Conservation (phyloP, 306 rosid genomes). For the Vigna mungo region DNA sequence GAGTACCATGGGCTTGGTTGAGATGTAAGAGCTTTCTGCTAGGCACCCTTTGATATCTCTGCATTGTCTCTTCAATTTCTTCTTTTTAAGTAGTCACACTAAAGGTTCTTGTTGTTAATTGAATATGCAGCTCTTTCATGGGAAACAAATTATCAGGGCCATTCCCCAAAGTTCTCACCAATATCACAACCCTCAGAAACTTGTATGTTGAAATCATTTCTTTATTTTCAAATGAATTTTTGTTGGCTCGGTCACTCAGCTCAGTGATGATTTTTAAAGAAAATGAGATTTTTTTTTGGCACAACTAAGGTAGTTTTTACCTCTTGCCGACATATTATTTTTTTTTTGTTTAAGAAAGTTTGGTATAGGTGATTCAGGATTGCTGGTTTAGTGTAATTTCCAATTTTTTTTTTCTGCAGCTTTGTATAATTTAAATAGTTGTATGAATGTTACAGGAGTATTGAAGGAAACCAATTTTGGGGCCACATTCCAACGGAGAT, state of each 20-base stretch:
- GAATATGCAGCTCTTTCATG: constrained; percentile 76
- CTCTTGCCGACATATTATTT: neutral
- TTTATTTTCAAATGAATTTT: constrained; percentile 25
- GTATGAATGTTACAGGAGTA: constrained; percentile 66
- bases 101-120: constrained; percentile 34
- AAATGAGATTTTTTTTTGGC: neutral
- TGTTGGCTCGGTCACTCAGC: neutral
- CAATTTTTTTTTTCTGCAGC: constrained; percentile 21
- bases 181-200: constrained; percentile 80
- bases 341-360: neutral
- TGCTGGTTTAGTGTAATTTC: constrained; percentile 17
- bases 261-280: neutral
- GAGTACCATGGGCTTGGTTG: constrained; percentile 71
- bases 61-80: constrained; percentile 15
- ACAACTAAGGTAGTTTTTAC: neutral
- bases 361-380: neutral
- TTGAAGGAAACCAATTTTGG: constrained; percentile 80
- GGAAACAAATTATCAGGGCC: constrained; percentile 93
- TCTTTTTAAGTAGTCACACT: constrained; percentile 34
- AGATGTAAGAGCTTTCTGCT: constrained; percentile 63
- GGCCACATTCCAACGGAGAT: constrained; percentile 76
- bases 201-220: constrained; percentile 64
- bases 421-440: constrained; percentile 20
- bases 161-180: constrained; percentile 84
- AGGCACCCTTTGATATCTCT: constrained; percentile 34